phyloP scores from a whole-genome alignment of 305 asterid species.

The Nicotiana rustica region DNA sequence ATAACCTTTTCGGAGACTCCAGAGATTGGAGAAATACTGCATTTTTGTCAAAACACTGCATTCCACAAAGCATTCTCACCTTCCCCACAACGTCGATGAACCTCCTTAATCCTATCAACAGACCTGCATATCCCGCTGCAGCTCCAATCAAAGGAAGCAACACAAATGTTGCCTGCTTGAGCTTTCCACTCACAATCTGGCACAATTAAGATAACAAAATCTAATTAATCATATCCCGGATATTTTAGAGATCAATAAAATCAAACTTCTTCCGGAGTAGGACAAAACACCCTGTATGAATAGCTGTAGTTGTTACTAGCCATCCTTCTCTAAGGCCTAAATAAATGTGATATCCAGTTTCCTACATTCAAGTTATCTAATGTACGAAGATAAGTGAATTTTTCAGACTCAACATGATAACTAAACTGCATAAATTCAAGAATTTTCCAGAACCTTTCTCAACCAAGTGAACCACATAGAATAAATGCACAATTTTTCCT shows the following conservation, averaged over 20 bases:
- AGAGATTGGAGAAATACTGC: slow-evolving; percentile 31
- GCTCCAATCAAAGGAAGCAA: slow-evolving; percentile 94
- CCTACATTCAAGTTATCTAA: background rate
- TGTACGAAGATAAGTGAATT: background rate
- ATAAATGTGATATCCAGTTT: background rate
- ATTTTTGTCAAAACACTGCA: slow-evolving; percentile 51
- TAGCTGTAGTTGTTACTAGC: background rate
- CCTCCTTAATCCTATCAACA: slow-evolving; percentile 84
- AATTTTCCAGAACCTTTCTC: background rate
- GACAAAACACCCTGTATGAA: background rate
- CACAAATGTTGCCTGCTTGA: slow-evolving; percentile 95
- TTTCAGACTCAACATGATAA: background rate
- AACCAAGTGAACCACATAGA: background rate
- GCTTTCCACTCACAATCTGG: slow-evolving; percentile 99
- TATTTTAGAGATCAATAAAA: background rate
- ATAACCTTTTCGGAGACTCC: slow-evolving; percentile 33
- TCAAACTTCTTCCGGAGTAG: background rate
- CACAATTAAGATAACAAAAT: slow-evolving; percentile 17
- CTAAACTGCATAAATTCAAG: background rate
- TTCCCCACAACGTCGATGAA: slow-evolving; percentile 94
- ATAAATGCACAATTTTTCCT: background rate
- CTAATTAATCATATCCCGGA: background rate
- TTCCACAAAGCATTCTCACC: slow-evolving; percentile 73
- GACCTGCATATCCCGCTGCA: slow-evolving; percentile 97
- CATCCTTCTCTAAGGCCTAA: background rate